These are phyloP conservation scores for Prototheca cutis DNA, from an alignment of 163 green algal genomes.

Conservation along the genomic window DNA sequence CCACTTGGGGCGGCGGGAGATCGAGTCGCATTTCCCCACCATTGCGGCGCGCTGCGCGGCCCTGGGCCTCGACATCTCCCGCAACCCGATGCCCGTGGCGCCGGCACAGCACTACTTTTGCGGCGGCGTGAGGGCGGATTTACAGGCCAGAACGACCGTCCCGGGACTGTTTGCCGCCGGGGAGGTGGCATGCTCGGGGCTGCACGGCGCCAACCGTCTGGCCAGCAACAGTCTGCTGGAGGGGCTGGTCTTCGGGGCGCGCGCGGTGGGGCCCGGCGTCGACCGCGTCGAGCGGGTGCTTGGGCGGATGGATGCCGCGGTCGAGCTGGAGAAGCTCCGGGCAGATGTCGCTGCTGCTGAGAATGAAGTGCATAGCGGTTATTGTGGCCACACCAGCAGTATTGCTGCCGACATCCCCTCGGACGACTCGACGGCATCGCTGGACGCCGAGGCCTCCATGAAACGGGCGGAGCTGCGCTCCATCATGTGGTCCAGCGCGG, in stretches of 20 bases:
- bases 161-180: slow-evolving; percentile 85
- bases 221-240: slow-evolving; percentile 95
- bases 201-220: slow-evolving; percentile 96
- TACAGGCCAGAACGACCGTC: slow-evolving; percentile 76
- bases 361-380: no score
- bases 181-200: slow-evolving; percentile 85
- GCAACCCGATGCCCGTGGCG: slow-evolving; percentile 86
- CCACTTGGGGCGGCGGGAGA: slow-evolving; percentile 32
- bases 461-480: slow-evolving; percentile 44
- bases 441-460: slow-evolving; percentile 3
- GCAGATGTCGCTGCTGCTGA: no score
- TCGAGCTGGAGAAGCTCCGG: slow-evolving; percentile 4
- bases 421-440: background rate
- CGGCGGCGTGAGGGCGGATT: slow-evolving; percentile 76
- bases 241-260: slow-evolving; percentile 84
- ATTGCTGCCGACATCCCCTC: no score
- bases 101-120: slow-evolving; percentile 97
- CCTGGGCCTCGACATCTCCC: slow-evolving; percentile 63
- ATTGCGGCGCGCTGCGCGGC: slow-evolving; percentile 61
- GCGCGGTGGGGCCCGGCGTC: slow-evolving; percentile 57
- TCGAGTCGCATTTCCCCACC: slow-evolving; percentile 87
- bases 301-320: slow-evolving; percentile 27
- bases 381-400: no score
- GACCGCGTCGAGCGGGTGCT: slow-evolving; percentile 57
- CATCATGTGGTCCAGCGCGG: slow-evolving; percentile 66